phyloP scores from a whole-genome alignment of 805 yeast species.

The Clavispora fructus region DNA sequence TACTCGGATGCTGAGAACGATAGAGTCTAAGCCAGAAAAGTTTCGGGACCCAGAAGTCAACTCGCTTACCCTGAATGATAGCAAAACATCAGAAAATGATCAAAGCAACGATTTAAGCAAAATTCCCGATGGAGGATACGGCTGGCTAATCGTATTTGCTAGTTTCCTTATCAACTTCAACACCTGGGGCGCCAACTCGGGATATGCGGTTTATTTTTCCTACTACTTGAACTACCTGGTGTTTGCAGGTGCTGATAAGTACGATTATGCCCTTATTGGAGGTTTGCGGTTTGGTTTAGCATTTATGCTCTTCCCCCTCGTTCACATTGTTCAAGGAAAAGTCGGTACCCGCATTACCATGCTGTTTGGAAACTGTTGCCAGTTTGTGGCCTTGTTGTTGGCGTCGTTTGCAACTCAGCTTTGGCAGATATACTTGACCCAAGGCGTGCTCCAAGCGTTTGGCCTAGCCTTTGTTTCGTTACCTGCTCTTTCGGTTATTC shows the following conservation, averaged over 20 bases:
- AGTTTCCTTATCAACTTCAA: slow-evolving; percentile 47
- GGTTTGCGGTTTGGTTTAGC: slow-evolving; percentile 62
- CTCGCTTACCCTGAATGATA: neutral
- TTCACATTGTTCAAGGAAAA: slow-evolving; percentile 45
- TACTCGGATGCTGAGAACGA: neutral
- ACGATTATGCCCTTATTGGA: slow-evolving; percentile 63
- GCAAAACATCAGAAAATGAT: neutral
- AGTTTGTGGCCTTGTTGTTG: slow-evolving; percentile 51
- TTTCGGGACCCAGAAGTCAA: neutral
- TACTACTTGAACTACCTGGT: slow-evolving; percentile 45
- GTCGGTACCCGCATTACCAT: slow-evolving; percentile 44
- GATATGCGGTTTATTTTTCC: slow-evolving; percentile 59
- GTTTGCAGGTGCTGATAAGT: slow-evolving; percentile 50
- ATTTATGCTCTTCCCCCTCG: slow-evolving; percentile 53
- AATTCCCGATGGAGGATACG: slow-evolving; percentile 56
- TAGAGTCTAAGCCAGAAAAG: neutral
- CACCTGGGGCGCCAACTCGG: slow-evolving; percentile 73
- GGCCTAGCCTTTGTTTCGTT: slow-evolving; percentile 52
- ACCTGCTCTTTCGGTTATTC: slow-evolving; percentile 56
- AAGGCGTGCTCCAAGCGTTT: slow-evolving; percentile 59
- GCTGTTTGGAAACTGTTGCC: slow-evolving; percentile 43
- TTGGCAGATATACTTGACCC: slow-evolving; percentile 67
- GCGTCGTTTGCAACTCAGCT: slow-evolving; percentile 55
- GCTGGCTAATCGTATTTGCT: slow-evolving; percentile 58
- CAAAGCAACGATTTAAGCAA: neutral